These are phyloP conservation scores for Solanum ossicruentum DNA, from an alignment of 257 asterid species.

Conservation along the genomic window DNA sequence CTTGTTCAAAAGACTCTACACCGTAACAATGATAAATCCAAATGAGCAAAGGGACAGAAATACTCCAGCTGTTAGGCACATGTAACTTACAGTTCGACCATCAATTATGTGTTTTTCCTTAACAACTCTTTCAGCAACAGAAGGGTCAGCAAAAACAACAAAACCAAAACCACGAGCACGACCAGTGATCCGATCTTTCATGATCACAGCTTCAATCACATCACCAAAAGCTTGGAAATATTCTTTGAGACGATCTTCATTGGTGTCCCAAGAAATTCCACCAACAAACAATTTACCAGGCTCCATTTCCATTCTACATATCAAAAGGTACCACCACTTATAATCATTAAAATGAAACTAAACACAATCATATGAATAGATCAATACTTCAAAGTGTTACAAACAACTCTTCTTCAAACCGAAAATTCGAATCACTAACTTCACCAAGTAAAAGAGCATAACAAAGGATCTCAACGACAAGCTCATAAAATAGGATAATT, in stretches of 20 bases:
- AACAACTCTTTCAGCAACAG: constrained; percentile 76
- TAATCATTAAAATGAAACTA: constrained; percentile 10
- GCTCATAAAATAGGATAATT: not conserved
- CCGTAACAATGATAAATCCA: not conserved
- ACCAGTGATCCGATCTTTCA: constrained; percentile 90
- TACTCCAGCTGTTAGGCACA: not conserved
- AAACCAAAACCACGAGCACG: constrained; percentile 98
- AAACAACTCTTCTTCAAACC: not conserved
- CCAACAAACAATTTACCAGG: constrained; percentile 77
- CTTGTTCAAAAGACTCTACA: not conserved
- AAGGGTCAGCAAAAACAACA: constrained; percentile 69
- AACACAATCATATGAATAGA: constrained; percentile 3
- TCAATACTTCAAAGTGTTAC: not conserved
- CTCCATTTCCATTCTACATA: constrained; percentile 73
- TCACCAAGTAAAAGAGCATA: not conserved
- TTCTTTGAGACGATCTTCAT: constrained; percentile 68
- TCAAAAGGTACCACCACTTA: constrained; percentile 1
- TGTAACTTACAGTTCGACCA: constrained; percentile 75
- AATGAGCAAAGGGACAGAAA: not conserved
- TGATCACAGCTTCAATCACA: constrained; percentile 73
- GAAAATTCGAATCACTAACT: not conserved
- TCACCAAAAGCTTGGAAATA: constrained; percentile 78
- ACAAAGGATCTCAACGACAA: constrained; percentile 23
- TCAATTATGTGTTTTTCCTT: constrained; percentile 74
- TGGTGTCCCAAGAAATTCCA: constrained; percentile 98